Evolutionary conservation across 2,329 filamentous ascomycete genomes (phyloP).

Genomic region (Magnaporthales sp.): DNA sequence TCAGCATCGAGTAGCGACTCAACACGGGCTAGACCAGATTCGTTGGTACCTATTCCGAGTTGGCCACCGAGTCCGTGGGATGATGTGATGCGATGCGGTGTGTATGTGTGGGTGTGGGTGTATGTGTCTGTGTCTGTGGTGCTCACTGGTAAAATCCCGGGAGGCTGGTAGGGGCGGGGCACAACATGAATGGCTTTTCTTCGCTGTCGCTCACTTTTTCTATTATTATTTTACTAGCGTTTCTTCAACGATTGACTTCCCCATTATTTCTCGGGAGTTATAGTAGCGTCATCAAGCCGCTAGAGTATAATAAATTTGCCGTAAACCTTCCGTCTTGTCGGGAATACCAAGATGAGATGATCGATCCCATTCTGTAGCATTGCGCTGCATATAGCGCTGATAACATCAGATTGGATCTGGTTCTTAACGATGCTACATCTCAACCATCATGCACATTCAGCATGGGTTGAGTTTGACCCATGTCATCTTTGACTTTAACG

Average conservation of each 20-base stretch:
- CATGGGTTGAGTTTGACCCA: neutral
- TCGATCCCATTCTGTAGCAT: neutral
- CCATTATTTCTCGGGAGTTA: no score
- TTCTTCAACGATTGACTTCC: neutral
- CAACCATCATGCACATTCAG: neutral
- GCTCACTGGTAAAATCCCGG: neutral
- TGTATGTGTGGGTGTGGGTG: neutral
- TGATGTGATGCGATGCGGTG: neutral
- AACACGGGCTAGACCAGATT: neutral
- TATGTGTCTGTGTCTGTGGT: no score
- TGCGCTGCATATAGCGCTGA: neutral
- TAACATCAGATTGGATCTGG: neutral
- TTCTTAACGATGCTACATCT: neutral
- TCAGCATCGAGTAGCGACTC: no score
- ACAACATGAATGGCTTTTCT: neutral
- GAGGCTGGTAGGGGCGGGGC: neutral
- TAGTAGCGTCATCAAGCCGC: no score
- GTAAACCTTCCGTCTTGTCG: neutral
- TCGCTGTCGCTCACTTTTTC: neutral
- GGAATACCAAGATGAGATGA: neutral
- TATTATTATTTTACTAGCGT: no score
- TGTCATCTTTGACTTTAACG: no score
- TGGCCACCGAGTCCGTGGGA: neutral
- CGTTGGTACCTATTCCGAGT: neutral
- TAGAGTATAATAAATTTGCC: neutral